phyloP scores from a whole-genome alignment of 225 moss, liverwort and hornwort genomes.

The Marchantia paleacea region DNA sequence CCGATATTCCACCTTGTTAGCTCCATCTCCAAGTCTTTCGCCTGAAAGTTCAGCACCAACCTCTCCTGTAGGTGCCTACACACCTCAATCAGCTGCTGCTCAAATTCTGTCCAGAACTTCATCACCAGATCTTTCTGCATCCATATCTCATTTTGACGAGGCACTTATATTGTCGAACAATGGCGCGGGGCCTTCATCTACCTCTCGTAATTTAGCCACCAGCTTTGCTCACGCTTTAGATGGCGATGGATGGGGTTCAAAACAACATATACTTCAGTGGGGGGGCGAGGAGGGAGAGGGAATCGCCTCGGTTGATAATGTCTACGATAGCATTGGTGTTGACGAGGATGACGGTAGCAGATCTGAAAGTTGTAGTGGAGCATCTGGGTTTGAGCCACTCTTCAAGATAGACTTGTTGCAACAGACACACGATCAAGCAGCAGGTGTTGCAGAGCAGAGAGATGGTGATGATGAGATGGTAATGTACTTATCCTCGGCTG shows the following conservation, averaged over 20 bases:
- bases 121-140: slow-evolving; percentile 46
- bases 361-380: slow-evolving; percentile 39
- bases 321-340: slow-evolving; percentile 21
- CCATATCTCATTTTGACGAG: slow-evolving; percentile 56
- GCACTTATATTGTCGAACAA: slow-evolving; percentile 40
- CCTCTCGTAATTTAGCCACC: slow-evolving; percentile 39
- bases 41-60: slow-evolving; percentile 84
- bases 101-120: slow-evolving; percentile 56
- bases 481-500: slow-evolving; percentile 43
- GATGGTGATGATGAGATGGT: slow-evolving; percentile 30
- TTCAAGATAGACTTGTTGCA: slow-evolving; percentile 65
- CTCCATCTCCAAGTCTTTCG: slow-evolving; percentile 66
- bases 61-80: slow-evolving; percentile 58
- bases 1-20: slow-evolving; percentile 43
- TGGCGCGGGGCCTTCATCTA: slow-evolving; percentile 32
- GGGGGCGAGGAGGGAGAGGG: slow-evolving; percentile 37
- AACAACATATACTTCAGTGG: slow-evolving; percentile 46
- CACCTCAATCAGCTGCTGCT: slow-evolving; percentile 53
- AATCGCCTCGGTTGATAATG: slow-evolving; percentile 13
- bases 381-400: slow-evolving; percentile 44
- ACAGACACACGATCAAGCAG: slow-evolving; percentile 42
- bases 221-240: slow-evolving; percentile 43
- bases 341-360: slow-evolving; percentile 46
- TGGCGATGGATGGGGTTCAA: slow-evolving; percentile 46
- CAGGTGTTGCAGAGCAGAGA: slow-evolving; percentile 38